Percentiles rank a stretch among this genome's conserved stretches.
Conservation (phyloP, 768 basidiomycete genomes). For the Leccinellum rugosiceps region DNA sequence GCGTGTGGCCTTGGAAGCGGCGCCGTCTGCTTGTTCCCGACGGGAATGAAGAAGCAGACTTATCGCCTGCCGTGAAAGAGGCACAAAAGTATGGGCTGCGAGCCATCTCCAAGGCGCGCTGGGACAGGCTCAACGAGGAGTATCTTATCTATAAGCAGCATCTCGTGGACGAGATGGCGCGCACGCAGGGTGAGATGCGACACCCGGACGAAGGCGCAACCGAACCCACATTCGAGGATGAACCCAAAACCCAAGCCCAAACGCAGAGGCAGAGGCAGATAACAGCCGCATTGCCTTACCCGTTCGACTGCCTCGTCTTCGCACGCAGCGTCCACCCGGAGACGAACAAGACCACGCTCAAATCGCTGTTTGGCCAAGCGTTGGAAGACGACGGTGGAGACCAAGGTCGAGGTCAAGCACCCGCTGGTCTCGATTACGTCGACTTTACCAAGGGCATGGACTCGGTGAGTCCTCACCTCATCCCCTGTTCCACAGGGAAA, state of each 20-base stretch:
- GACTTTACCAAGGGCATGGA: constrained; percentile 80
- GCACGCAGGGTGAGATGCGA: constrained; percentile 1
- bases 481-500: neutral
- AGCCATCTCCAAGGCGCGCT: constrained; percentile 50
- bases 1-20: constrained; percentile 62
- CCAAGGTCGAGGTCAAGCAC: neutral
- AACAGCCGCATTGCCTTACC: constrained; percentile 43
- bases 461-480: constrained; percentile 38
- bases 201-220: neutral
- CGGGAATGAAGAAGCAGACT: neutral
- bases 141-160: constrained; percentile 61
- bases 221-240: neutral
- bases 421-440: constrained; percentile 64
- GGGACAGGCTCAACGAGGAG: constrained; percentile 65
- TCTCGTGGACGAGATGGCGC: constrained; percentile 47
- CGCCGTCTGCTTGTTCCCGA: neutral
- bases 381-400: constrained; percentile 23
- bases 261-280: constrained; percentile 5
- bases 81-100: constrained; percentile 62
- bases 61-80: constrained; percentile 30
- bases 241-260: neutral
- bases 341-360: constrained; percentile 81
- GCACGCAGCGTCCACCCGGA: constrained; percentile 66
- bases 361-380: constrained; percentile 49
- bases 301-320: constrained; percentile 65